These are phyloP conservation scores for Ophiosphaerella narmari DNA, from an alignment of 2,329 filamentous ascomycete genomes.

Conservation along the genomic window DNA sequence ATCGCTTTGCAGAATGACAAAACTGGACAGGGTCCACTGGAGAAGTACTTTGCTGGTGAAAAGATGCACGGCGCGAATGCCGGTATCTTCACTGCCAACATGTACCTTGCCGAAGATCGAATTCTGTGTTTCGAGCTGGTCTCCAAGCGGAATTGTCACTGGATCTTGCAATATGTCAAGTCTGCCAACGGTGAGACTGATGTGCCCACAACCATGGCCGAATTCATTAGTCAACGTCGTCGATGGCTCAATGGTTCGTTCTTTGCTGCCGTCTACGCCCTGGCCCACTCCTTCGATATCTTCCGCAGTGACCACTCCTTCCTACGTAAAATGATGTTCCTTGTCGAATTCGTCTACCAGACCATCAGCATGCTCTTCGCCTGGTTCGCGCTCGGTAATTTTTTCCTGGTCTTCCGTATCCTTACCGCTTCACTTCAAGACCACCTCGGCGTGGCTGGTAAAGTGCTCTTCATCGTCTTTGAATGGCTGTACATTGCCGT, in stretches of 20 bases:
- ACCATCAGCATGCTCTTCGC: constrained; percentile 97
- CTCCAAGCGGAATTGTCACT: constrained; percentile 94
- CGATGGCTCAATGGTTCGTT: constrained; percentile 98
- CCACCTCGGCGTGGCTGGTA: constrained; percentile 76
- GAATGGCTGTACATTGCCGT: constrained; percentile 95
- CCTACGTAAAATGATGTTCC: constrained; percentile 84
- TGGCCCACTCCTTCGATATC: constrained; percentile 94
- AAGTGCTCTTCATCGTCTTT: constrained; percentile 84
- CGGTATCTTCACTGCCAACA: constrained; percentile 97
- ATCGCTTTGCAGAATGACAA: constrained; percentile 96
- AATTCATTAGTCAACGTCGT: constrained; percentile 92
- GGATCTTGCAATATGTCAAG: constrained; percentile 98
- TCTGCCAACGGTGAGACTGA: constrained; percentile 96
- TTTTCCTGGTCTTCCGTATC: constrained; percentile 98
- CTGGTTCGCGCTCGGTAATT: constrained; percentile 98
- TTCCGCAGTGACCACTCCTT: constrained; percentile 91
- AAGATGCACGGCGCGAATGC: constrained; percentile 92
- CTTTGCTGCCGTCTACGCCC: constrained; percentile 94
- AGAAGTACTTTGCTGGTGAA: constrained; percentile 97
- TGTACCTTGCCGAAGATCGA: constrained; percentile 98
- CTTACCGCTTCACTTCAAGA: constrained; percentile 83
- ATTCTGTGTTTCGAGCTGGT: constrained; percentile 99
- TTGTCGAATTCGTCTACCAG: constrained; percentile 93
- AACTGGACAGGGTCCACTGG: constrained; percentile 85
- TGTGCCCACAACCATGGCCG: constrained; percentile 90